Conservation (phyloP, 2,329 filamentous ascomycete genomes). For the Coleophoma eucalyptorum region DNA sequence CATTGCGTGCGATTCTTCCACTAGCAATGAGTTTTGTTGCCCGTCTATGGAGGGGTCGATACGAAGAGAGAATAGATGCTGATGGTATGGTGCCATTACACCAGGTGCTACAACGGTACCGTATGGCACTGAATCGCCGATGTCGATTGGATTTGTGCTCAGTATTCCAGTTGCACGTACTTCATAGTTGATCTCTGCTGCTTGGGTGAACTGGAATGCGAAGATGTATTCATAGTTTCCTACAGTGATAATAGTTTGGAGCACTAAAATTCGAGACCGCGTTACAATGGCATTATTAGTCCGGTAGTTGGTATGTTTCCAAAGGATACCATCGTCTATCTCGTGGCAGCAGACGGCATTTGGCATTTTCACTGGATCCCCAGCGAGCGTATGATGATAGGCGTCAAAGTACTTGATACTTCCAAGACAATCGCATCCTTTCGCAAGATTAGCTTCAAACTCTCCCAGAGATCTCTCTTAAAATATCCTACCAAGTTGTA, state of each 20-base stretch:
- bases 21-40: constrained; percentile 44
- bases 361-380: constrained; percentile 46
- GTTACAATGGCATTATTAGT: constrained; percentile 16
- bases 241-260: constrained; percentile 41
- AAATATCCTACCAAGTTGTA: constrained; percentile 32
- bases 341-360: constrained; percentile 70
- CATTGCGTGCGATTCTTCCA: constrained; percentile 50
- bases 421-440: constrained; percentile 68
- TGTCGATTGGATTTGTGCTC: constrained; percentile 46
- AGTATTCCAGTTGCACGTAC: constrained; percentile 64
- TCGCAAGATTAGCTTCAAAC: too few species aligned
- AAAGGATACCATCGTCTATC: constrained; percentile 64
- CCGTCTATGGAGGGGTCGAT: constrained; percentile 57
- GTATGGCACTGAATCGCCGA: constrained; percentile 45
- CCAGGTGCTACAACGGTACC: constrained; percentile 59
- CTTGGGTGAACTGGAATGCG: constrained; percentile 59
- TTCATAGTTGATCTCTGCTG: constrained; percentile 58
- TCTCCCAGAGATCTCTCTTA: too few species aligned
- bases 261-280: constrained; percentile 17
- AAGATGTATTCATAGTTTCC: constrained; percentile 70
- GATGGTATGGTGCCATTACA: constrained; percentile 55
- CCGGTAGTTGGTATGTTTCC: constrained; percentile 64
- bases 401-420: constrained; percentile 46
- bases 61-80: constrained; percentile 52
- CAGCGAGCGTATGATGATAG: constrained; percentile 40